Conservation (phyloP, 768 basidiomycete genomes). For the Psilocybe sp. region DNA sequence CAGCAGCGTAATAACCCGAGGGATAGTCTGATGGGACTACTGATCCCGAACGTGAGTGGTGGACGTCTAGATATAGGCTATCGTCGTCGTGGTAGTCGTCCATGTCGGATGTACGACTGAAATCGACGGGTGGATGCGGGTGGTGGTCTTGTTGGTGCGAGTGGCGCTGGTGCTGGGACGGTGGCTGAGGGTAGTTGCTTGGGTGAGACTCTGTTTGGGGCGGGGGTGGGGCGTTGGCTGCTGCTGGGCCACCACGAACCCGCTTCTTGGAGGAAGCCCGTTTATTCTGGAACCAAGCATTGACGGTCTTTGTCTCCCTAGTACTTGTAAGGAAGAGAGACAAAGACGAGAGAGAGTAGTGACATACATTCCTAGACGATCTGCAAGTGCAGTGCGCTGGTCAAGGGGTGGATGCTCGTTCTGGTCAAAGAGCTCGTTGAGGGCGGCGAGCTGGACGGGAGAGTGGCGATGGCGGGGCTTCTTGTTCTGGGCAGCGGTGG, state of each 20-base stretch:
- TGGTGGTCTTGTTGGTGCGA: slow-evolving; percentile 24
- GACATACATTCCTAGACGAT: slow-evolving; percentile 73
- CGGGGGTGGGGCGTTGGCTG: slow-evolving; percentile 29
- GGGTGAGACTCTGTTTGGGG: no score
- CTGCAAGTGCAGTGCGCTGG: slow-evolving; percentile 64
- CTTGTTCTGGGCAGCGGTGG: slow-evolving; percentile 43
- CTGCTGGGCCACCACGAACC: slow-evolving; percentile 33
- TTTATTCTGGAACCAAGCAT: slow-evolving; percentile 88
- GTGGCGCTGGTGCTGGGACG: slow-evolving; percentile 9
- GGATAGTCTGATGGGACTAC: slow-evolving; percentile 28
- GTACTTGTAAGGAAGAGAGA: slow-evolving; percentile 12
- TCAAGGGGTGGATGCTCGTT: slow-evolving; percentile 74
- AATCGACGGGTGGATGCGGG: slow-evolving; percentile 24
- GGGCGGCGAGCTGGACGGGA: slow-evolving; percentile 65
- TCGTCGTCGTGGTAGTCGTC: slow-evolving; percentile 51
- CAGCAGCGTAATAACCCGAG: slow-evolving; percentile 38
- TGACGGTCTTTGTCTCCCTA: slow-evolving; percentile 84
- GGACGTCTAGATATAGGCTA: slow-evolving; percentile 30
- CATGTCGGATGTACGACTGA: slow-evolving; percentile 30
- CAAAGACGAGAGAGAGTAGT: slow-evolving; percentile 11
- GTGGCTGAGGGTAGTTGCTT: no score
- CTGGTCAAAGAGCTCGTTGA: slow-evolving; percentile 77
- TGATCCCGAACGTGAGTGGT: slow-evolving; percentile 32
- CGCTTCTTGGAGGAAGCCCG: slow-evolving; percentile 79
- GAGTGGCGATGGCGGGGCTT: slow-evolving; percentile 80